These are phyloP conservation scores for Aspergillus ostianus DNA, from an alignment of 495 filamentous ascomycete species.

Conservation along the genomic window DNA sequence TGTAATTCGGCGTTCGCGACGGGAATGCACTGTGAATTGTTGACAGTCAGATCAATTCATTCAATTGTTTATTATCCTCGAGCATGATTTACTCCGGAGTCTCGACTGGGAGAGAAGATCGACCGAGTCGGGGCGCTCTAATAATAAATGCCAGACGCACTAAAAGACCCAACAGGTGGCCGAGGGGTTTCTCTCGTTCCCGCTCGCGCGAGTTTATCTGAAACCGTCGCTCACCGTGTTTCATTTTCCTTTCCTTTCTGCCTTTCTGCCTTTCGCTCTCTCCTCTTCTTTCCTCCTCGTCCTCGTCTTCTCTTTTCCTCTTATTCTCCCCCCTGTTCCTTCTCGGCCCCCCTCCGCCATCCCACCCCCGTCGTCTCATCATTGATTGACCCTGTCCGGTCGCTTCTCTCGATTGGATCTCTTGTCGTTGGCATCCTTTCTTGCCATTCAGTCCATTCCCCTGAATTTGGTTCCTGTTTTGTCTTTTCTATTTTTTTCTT, in stretches of 20 bases:
- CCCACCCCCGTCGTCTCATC: background rate
- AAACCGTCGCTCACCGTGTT: conserved; percentile 5
- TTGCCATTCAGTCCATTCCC: background rate
- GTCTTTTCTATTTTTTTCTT: background rate
- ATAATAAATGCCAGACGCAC: background rate
- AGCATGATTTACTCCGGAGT: too few species aligned
- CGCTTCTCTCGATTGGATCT: background rate
- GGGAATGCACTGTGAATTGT: background rate
- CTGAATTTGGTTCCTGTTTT: background rate
- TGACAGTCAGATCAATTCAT: too few species aligned
- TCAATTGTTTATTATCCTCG: too few species aligned
- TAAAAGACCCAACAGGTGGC: background rate
- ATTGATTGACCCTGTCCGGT: background rate
- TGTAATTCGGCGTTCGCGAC: background rate
- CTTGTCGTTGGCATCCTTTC: background rate
- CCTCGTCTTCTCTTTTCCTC: background rate
- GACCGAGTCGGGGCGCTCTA: too few species aligned
- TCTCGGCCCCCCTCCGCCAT: background rate
- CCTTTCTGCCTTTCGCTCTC: background rate
- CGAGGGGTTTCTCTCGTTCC: background rate
- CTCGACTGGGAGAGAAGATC: too few species aligned
- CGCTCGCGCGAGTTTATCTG: background rate
- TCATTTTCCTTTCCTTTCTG: background rate
- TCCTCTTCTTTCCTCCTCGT: background rate
- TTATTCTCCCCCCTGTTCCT: background rate